Conservation (phyloP, 345 rosid species). For the Salix udensis region DNA sequence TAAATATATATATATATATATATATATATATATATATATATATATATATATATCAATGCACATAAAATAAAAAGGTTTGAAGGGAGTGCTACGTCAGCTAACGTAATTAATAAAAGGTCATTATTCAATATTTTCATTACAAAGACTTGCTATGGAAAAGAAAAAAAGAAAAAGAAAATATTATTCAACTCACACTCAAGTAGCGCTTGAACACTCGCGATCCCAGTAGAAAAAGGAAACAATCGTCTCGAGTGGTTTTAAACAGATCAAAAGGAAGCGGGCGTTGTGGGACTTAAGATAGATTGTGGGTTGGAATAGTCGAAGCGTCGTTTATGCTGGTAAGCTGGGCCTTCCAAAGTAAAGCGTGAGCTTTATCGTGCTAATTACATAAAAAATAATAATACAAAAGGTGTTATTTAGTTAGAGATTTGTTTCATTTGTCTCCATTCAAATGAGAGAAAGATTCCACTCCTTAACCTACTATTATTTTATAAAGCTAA, state of each 20-base stretch:
- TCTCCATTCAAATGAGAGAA: conserved; percentile 26
- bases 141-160: no score
- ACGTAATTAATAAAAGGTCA: not conserved
- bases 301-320: not conserved
- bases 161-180: not conserved
- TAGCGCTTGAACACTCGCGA: not conserved
- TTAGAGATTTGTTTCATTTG: conserved; percentile 32
- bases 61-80: not conserved
- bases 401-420: conserved; percentile 20
- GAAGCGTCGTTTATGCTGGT: conserved; percentile 25
- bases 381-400: conserved; percentile 17
- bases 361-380: conserved; percentile 32
- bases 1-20: no score
- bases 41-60: no score
- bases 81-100: not conserved
- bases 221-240: conserved; percentile 1
- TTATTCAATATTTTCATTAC: not conserved
- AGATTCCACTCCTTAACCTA: conserved; percentile 30
- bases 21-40: no score
- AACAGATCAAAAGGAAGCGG: not conserved
- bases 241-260: not conserved
- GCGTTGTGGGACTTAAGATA: not conserved
- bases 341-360: conserved; percentile 27
- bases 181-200: not conserved
- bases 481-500: no score